Conservation (phyloP, 352 stramenopile species). For the Phytopythium oedochilum region DNA sequence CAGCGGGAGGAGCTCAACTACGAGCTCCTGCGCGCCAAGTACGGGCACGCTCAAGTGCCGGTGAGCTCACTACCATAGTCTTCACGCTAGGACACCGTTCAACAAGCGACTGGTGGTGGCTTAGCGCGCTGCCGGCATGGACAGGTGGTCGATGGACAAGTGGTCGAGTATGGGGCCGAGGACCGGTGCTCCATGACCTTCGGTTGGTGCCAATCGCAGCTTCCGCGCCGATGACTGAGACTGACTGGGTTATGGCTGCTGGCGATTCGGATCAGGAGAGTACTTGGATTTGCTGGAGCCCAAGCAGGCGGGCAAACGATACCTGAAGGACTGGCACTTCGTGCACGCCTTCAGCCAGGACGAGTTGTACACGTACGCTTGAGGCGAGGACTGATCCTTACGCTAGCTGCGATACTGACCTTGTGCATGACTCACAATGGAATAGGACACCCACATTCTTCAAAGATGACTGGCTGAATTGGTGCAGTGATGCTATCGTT, state of each 20-base stretch:
- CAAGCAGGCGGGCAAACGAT: conserved; percentile 41
- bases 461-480: conserved; percentile 91
- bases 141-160: conserved; percentile 57
- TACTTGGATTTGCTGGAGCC: conserved; percentile 61
- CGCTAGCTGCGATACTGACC: not conserved
- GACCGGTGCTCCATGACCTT: conserved; percentile 55
- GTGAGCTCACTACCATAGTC: too few relatives aligned
- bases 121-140: not conserved
- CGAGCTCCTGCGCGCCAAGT: conserved; percentile 28
- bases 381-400: too few relatives aligned
- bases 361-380: conserved; percentile 65
- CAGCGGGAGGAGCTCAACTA: conserved; percentile 33
- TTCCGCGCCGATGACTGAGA: too few relatives aligned
- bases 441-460: conserved; percentile 82
- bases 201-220: conserved; percentile 36
- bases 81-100: too few relatives aligned
- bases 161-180: conserved; percentile 57
- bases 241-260: too few relatives aligned
- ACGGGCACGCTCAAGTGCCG: conserved; percentile 49
- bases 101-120: not conserved
- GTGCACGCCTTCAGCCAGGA: conserved; percentile 42
- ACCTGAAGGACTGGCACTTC: conserved; percentile 89
- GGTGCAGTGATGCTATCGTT: conserved; percentile 21
- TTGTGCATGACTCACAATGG: conserved; percentile 23
- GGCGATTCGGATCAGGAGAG: conserved; percentile 24